Evolutionary conservation across 2,329 filamentous ascomycete species (phyloP), one percentile per base, ranked within the genome.

Genomic region (Pseudovirgaria hyperparasitica): DNA sequence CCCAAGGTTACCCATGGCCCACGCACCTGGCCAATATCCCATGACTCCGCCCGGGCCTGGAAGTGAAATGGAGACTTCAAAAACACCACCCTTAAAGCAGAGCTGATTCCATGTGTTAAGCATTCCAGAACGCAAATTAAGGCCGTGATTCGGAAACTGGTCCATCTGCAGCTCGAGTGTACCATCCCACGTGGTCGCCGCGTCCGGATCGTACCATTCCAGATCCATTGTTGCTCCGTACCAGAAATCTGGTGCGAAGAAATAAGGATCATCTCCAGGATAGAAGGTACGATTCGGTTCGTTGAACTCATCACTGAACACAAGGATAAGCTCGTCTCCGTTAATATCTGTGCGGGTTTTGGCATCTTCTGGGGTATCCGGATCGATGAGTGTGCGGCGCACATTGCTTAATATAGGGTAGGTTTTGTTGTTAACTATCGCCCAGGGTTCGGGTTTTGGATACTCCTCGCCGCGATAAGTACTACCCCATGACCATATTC

Each of bases 21-120:
- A 82, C 50, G 80, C 77, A 50, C 76, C 76, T 22, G 76, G 76
- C 76, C 76, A 82, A 52, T 81, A 76, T 31, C 76, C 76, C 29
- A 70, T 63, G 9, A 71, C 65, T 36, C 79, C 72, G 23, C 76
- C 76, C 24, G 62, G 54, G 10, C 76, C 76, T 9, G 76, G 76
- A 5, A 82, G 57, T 4, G 76, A 81, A 27, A 81, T 71, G 42
- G 72, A 76, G 12, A 74, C 74, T 53, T 82, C 76, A 9, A 82
- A 45, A 25, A 75, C 66, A 4, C 76, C 76, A 17, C 75, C 74
- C 34, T 76, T 79, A 57, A 80, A 81, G 50, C 76, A 79, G 29
- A 81, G 46, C 45, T 78, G 70, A 48, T 81, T 81, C 76, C 76
- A 81, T 8, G 71, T 77, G 42, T 81, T 75, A 6, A 81, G 38